phyloP scores from a whole-genome alignment of 176 grass and related monocot genomes.

The Oryza glumipatula region DNA sequence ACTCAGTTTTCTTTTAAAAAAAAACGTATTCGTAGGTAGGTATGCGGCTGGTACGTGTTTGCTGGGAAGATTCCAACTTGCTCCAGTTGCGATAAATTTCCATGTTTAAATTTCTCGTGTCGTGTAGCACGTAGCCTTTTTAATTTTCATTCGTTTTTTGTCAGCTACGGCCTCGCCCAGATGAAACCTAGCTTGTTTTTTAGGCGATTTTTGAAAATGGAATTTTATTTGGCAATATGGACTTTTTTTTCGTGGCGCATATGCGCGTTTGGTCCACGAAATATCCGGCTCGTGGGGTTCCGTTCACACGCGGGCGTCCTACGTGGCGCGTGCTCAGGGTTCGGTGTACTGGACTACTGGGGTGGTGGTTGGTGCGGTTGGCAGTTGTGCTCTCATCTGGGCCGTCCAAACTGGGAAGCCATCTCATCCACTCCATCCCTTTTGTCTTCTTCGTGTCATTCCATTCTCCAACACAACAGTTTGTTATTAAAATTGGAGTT shows the following conservation, averaged over 20 bases:
- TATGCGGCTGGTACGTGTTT: not conserved
- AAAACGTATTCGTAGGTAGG: not conserved
- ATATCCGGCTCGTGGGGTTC: not conserved
- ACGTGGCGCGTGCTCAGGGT: not conserved
- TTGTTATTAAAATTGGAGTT: no score
- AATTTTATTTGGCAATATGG: not conserved
- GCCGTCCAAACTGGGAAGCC: not conserved
- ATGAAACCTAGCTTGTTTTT: not conserved
- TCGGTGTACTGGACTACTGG: not conserved
- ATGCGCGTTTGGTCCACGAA: not conserved
- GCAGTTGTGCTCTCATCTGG: not conserved
- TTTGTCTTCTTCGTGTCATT: not conserved
- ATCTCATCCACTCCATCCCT: not conserved
- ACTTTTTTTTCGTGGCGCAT: not conserved
- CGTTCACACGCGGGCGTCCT: not conserved
- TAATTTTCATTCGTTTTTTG: not conserved
- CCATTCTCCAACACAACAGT: not conserved
- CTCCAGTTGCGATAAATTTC: not conserved
- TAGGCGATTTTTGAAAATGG: not conserved
- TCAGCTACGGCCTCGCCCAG: no score
- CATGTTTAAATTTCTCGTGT: not conserved
- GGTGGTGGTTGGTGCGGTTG: not conserved
- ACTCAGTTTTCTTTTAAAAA: not conserved
- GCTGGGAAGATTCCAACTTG: not conserved
- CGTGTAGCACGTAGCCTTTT: not conserved